Base-by-base conservation (phyloP, 495 filamentous ascomycete species). In the Aspergillus avenaceus region DNA sequence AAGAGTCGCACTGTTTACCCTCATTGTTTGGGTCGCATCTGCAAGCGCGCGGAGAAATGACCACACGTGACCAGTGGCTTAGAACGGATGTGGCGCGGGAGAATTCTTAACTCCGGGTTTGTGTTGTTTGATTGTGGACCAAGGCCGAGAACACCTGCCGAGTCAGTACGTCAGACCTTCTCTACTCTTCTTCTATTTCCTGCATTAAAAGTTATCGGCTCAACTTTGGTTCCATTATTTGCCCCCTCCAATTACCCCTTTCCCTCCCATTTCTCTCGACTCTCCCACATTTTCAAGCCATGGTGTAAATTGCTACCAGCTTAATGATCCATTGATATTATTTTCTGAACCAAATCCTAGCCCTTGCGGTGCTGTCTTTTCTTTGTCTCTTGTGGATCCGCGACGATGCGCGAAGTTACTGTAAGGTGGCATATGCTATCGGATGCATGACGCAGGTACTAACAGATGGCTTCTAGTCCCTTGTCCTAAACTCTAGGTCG, bases 391-490 rank as follows among this genome's bases (percentile, higher is more conserved):
- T 18, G 36, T 49, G 41, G 31, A 62, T 27, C 47, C 49, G 47
- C 57, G 47, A 59, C 50, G 29, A 68, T 72, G 71, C 67, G 61
- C 51, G 53, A 63, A 58, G 52, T 62, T 55, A 62, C 62, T 31
- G 71, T 74, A 63, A 53, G 65, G 21, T 49, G 45, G 42, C 55
- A 42, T 52, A 13, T 37, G 41, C 41, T 13, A 25, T 29, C 12
- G 45, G 14, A 8, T 31, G 13, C 27, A 45, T 36, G 32, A 27
- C 14, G 18, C 18, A 3, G n/a, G 29, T 41, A 41, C 55, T 66
- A 67, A 66, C 59, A 57, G 38, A 34, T 57, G 24, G 32, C 36
- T 41, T 34, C 31, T 4, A 64, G 61, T 43, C 52, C 26, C 46
- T 61, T 50, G 28, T 61, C 49, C 57, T 58, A 37, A 64, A 55